Base-by-base conservation (phyloP, 768 basidiomycete species). In the Calocera viscosa region DNA sequence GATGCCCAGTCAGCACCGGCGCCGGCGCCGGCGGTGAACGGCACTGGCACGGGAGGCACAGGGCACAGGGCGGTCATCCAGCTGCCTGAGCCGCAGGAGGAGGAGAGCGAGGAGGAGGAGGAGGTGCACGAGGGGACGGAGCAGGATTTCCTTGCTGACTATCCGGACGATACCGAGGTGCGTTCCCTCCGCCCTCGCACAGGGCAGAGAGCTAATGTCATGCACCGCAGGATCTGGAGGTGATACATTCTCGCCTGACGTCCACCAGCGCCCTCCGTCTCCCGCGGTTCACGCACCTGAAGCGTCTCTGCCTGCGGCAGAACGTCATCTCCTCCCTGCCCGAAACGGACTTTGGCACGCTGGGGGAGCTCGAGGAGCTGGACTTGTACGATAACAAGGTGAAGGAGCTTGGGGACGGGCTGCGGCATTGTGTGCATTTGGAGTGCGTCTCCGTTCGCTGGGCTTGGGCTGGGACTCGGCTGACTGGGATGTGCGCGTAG, bases 381-480 rank as follows among this genome's bases (percentile, higher is more conserved):
- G 96, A 99, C 77, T 72, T 97, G 69, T 99, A 98, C 74, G 96
- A 99, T 76, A 99, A 99, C 78, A 88, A 91, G 75, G 75, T 99
- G 70, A 94, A 91, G 77, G 77, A 79, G 64, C 68, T 90, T 22
- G 88, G 83, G 0, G 78, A 84, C 68, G 87, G 89, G 0, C 72
- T 97, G 65, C 80, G 86, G 28, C 75, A 75, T 1, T 73, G 76
- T 65, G 66, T 70, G 16, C 70, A 75, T 28, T 64, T 80, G n/a
- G 73, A 68, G 79, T 79, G 67, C 64, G 75, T 74, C 63, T 1
- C n/a, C 12, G 0, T 17, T 41, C 19, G 7, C 35, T 2, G n/a
- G n/a, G n/a, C n/a, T n/a, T n/a, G n/a, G n/a, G n/a, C n/a, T n/a
- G n/a, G n/a, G n/a, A n/a, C n/a, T n/a, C n/a, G n/a, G n/a, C 8